Evolutionary conservation across 257 asterid species (phyloP).

Genomic region (Solanum clarkiae): DNA sequence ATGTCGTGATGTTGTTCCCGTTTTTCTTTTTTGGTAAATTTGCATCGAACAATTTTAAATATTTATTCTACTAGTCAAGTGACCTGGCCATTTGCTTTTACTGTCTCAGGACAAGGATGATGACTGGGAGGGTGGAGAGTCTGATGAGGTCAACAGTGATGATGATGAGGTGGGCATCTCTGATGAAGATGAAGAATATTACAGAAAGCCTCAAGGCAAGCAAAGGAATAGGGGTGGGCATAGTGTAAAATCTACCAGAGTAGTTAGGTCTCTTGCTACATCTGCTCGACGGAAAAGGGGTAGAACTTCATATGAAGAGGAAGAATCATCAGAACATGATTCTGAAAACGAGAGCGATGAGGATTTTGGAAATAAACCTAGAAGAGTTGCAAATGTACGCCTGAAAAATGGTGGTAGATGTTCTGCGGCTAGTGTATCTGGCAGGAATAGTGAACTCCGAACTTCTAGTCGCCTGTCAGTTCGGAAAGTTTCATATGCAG

Average conservation of each 20-base stretch:
- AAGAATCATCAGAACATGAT: slow-evolving; percentile 66
- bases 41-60: background rate
- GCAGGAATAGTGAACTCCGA: slow-evolving; percentile 54
- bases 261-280: slow-evolving; percentile 26
- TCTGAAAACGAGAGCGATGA: slow-evolving; percentile 63
- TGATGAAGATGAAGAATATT: slow-evolving; percentile 56
- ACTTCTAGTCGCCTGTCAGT: slow-evolving; percentile 85
- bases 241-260: slow-evolving; percentile 48
- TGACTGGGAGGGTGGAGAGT: slow-evolving; percentile 91
- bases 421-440: slow-evolving; percentile 23
- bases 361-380: slow-evolving; percentile 40
- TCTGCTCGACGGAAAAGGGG: slow-evolving; percentile 54
- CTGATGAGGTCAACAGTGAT: slow-evolving; percentile 56
- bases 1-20: background rate
- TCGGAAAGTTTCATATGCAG: slow-evolving; percentile 88
- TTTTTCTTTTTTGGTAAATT: background rate
- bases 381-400: slow-evolving; percentile 40
- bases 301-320: slow-evolving; percentile 52
- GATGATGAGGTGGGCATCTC: slow-evolving; percentile 66
- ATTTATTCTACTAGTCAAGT: background rate
- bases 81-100: slow-evolving; percentile 1
- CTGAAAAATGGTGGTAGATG: slow-evolving; percentile 51
- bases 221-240: slow-evolving; percentile 46
- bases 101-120: slow-evolving; percentile 52
- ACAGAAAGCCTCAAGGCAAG: slow-evolving; percentile 42